These are phyloP conservation scores for Pseudogymnoascus destructans DNA, from an alignment of 2,329 filamentous ascomycete genomes.

Conservation along the genomic window DNA sequence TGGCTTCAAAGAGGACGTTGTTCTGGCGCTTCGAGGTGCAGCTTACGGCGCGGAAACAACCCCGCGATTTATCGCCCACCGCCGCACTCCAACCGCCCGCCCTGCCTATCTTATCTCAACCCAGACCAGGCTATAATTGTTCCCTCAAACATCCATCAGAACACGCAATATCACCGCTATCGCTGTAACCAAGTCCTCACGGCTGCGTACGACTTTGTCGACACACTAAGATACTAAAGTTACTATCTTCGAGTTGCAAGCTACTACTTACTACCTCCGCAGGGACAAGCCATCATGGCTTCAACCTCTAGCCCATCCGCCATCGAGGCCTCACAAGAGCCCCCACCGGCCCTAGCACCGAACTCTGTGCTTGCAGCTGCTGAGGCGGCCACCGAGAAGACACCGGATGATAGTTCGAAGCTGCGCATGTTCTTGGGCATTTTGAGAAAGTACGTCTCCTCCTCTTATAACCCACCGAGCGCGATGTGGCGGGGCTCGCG, in stretches of 20 bases:
- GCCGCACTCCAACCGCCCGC: not conserved
- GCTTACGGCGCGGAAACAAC: not conserved
- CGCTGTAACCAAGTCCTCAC: not conserved
- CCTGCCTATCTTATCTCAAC: not conserved
- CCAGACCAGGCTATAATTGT: not conserved
- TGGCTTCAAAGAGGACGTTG: not conserved
- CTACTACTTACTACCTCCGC: not conserved
- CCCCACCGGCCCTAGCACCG: not conserved
- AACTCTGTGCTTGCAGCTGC: not conserved
- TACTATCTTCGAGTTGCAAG: not conserved
- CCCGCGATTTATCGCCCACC: not conserved
- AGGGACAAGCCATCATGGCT: not conserved
- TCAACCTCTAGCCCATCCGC: not conserved
- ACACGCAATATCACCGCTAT: not conserved
- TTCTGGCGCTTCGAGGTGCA: not conserved
- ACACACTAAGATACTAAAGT: not conserved
- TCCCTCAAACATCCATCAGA: not conserved
- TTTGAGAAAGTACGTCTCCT: conserved; percentile 59
- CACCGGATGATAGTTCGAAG: conserved; percentile 71
- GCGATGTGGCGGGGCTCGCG: not conserved
- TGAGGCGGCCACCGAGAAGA: conserved; percentile 34
- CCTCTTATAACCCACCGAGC: not conserved
- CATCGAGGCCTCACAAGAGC: not conserved
- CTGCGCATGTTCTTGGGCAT: conserved; percentile 80
- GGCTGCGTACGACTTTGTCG: not conserved